These are phyloP conservation scores for Aureobasidium sp. DNA, from an alignment of 2,329 filamentous ascomycete genomes.

Conservation along the genomic window DNA sequence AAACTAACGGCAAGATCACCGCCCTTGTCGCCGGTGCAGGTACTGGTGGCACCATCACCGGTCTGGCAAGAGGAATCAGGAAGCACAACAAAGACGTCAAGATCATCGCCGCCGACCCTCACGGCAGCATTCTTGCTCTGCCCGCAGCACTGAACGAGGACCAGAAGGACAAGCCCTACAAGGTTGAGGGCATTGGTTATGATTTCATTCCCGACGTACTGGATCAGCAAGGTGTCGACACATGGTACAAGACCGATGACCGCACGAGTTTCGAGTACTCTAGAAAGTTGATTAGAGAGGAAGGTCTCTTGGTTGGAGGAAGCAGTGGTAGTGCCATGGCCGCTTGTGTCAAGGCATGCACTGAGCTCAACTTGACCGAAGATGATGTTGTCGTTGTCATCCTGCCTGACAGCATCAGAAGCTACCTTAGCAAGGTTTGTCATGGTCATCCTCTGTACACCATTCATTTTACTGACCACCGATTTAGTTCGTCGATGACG, in stretches of 20 bases:
- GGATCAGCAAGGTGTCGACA: conserved; percentile 70
- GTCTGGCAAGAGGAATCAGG: conserved; percentile 72
- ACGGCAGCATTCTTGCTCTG: conserved; percentile 83
- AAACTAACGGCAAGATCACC: conserved; percentile 72
- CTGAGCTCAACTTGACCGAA: conserved; percentile 69
- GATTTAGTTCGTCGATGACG: conserved; percentile 79
- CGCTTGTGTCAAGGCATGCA: conserved; percentile 67
- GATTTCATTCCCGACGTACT: conserved; percentile 96
- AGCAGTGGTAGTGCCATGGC: conserved; percentile 89
- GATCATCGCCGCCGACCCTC: conserved; percentile 85
- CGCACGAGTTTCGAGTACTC: conserved; percentile 84
- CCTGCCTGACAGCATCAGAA: conserved; percentile 91
- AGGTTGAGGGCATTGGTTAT: conserved; percentile 97
- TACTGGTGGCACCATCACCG: conserved; percentile 91
- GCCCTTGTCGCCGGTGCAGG: conserved; percentile 87
- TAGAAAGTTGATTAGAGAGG: conserved; percentile 84
- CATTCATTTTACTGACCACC: background rate
- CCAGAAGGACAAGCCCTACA: conserved; percentile 77
- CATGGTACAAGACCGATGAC: conserved; percentile 98
- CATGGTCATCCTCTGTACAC: too few species aligned
- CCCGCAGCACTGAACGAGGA: conserved; percentile 74
- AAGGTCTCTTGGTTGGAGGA: conserved; percentile 87
- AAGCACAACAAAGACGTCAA: conserved; percentile 84
- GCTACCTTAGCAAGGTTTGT: conserved; percentile 79
- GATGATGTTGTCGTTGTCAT: conserved; percentile 86